Base-by-base conservation (phyloP, 164 flowering plant genomes). In the Vitis labrusca region DNA sequence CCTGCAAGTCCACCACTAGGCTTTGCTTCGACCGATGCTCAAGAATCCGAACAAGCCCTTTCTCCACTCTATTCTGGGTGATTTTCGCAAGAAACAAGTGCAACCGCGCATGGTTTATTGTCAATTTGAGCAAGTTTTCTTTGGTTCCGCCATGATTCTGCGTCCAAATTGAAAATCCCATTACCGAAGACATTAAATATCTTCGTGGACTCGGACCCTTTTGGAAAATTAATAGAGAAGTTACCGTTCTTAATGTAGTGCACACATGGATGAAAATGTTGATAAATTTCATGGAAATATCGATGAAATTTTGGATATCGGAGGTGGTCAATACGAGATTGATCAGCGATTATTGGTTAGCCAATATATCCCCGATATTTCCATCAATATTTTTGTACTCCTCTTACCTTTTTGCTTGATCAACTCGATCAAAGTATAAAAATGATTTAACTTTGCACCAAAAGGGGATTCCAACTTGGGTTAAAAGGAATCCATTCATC, bases 181-280 rank as follows among this genome's bases (percentile, higher is more conserved):
- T 82, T 84, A 55, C 87, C 91, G 16, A 83, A 71, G 10, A 74
- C 51, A 10, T 80, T 82, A 53, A 86, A 84, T 8, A 83, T 74
- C 13, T 68, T 64, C 52, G 11, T 64, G 59, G 80, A 85, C 0
- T 68, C 72, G 1, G 70, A 51, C 4, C 88, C 88, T 57, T 81
- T 85, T 0, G 76, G 76, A 48, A 66, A 86, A 69, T 85, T 82
- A 23, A 23, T 23, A 17, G 55, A 17, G 70, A 78, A 80, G 69
- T 80, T 77, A 16, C 29, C 71, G 76, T 75, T 80, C 74, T 80
- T 17, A 9, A 83, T 71, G 63, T 83, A 73, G 60, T 79, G 75
- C 3, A 82, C 60, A 27, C 27, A 23, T 23, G 2, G 27, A 23
- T 23, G 27, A 23, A 23, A 23, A 23, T 23, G 27, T 23, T 23